Conservation (phyloP, 305 asterid species). For the Fraxinus latifolia region DNA sequence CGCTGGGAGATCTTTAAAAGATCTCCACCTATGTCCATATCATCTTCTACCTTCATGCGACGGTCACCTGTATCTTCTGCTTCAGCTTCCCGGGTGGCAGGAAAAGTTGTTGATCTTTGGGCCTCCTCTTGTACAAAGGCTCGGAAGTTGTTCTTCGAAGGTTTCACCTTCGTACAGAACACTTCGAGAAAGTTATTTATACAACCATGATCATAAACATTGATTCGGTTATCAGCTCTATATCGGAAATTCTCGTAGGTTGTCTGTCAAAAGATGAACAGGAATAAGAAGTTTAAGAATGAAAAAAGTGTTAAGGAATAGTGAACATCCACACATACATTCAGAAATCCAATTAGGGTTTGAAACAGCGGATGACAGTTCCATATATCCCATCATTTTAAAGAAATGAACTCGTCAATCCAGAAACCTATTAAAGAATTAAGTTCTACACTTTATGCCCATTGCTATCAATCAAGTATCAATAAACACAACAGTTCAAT, state of each 20-base stretch:
- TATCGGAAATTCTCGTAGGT: conserved; percentile 95
- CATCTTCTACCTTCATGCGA: conserved; percentile 80
- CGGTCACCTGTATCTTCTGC: conserved; percentile 51
- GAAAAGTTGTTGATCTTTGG: conserved; percentile 42
- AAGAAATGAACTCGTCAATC: neutral
- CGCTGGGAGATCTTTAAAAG: conserved; percentile 90
- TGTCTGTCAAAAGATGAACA: conserved; percentile 51
- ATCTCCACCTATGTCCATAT: conserved; percentile 82
- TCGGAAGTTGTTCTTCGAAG: conserved; percentile 76
- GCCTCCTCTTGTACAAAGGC: conserved; percentile 75
- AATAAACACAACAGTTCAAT: neutral
- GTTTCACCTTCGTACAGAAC: conserved; percentile 80
- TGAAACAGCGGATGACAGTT: neutral
- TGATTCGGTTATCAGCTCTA: conserved; percentile 77
- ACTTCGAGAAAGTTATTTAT: conserved; percentile 69
- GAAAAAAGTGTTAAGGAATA: neutral
- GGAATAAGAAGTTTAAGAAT: conserved; percentile 11
- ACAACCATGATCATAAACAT: conserved; percentile 78
- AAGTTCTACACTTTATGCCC: neutral
- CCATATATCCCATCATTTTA: neutral
- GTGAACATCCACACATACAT: neutral
- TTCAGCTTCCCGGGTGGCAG: conserved; percentile 54
- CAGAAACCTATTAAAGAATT: neutral
- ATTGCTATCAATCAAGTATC: neutral
- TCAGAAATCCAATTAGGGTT: neutral